Percentiles rank a stretch among this genome's conserved stretches.
phyloP scores from a whole-genome alignment of 768 basidiomycete species.

The Imleria badia region DNA sequence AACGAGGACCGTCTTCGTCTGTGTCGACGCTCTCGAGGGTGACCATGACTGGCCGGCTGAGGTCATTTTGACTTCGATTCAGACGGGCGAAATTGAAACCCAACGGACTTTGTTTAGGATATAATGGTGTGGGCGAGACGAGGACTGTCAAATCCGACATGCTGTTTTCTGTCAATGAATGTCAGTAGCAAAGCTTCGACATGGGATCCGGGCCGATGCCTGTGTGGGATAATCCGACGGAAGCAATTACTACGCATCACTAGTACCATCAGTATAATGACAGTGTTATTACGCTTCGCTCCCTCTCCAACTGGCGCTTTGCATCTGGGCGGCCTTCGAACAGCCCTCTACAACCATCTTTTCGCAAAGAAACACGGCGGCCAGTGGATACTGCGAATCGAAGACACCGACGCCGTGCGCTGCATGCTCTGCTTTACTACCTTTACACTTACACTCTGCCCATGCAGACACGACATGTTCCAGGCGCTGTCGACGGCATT shows the following conservation, averaged over 20 bases:
- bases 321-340: slow-evolving; percentile 92
- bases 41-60: slow-evolving; percentile 32
- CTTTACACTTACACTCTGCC: background rate
- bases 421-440: background rate
- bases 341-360: slow-evolving; percentile 90
- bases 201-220: background rate
- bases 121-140: slow-evolving; percentile 30
- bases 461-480: slow-evolving; percentile 71
- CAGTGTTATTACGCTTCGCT: slow-evolving; percentile 84
- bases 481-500: slow-evolving; percentile 83
- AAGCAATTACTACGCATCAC: background rate
- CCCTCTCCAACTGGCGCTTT: slow-evolving; percentile 95
- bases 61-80: slow-evolving; percentile 29
- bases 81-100: slow-evolving; percentile 33
- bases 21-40: slow-evolving; percentile 29
- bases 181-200: background rate
- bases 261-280: slow-evolving; percentile 31
- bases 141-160: slow-evolving; percentile 36
- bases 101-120: slow-evolving; percentile 21
- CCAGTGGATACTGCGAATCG: slow-evolving; percentile 88
- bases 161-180: background rate
- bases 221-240: too few species aligned
- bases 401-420: slow-evolving; percentile 91
- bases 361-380: slow-evolving; percentile 80
- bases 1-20: slow-evolving; percentile 21